A percentile compares a stretch with the other conserved stretches of the same genome.
Conservation (phyloP, 371 early-diverging fungal genomes). For the Mucor ambiguus region DNA sequence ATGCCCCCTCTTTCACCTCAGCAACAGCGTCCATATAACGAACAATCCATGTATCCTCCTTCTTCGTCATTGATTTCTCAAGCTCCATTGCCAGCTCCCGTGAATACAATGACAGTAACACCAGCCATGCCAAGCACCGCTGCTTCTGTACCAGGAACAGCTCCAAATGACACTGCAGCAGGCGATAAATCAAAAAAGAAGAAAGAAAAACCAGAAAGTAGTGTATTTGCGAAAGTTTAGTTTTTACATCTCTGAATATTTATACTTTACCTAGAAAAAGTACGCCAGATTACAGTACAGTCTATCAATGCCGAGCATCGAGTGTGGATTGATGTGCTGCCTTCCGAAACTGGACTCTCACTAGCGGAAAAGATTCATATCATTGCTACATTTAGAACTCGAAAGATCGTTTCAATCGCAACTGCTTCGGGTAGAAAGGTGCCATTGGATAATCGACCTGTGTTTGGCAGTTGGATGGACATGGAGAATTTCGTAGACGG, state of each 20-base stretch:
- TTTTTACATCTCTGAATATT: too few relatives aligned
- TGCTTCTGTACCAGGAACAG: neutral
- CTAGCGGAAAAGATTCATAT: constrained; percentile 50
- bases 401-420: constrained; percentile 45
- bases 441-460: constrained; percentile 37
- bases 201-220: constrained; percentile 13
- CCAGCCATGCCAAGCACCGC: neutral
- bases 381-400: constrained; percentile 52
- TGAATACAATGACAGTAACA: neutral
- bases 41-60: constrained; percentile 1
- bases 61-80: neutral
- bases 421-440: constrained; percentile 42
- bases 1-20: neutral
- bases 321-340: constrained; percentile 51
- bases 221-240: neutral
- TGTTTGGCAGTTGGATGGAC: constrained; percentile 49
- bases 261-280: constrained; percentile 18
- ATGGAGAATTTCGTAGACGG: constrained; percentile 46
- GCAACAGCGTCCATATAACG: neutral
- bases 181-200: constrained; percentile 3
- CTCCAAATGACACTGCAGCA: neutral
- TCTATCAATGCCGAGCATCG: constrained; percentile 49
- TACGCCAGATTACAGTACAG: constrained; percentile 51
- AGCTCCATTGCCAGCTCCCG: neutral
- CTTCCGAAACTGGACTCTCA: constrained; percentile 48